phyloP scores from a whole-genome alignment of 1,284 basidiomycete species.

The Trametes pubescens region DNA sequence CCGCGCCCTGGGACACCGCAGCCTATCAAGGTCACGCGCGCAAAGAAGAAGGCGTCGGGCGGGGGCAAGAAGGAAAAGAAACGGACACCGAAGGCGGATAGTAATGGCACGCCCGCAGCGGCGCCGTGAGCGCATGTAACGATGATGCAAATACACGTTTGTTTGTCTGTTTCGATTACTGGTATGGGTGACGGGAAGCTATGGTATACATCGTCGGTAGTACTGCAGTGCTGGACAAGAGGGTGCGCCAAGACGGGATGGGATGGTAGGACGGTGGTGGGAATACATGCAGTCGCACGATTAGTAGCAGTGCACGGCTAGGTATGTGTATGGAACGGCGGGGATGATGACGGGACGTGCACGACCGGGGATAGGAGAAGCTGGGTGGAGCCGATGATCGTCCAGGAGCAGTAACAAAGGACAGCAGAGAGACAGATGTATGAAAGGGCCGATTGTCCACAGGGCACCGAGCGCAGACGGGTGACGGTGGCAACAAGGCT shows the following conservation, averaged over 20 bases:
- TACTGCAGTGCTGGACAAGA: slow-evolving; percentile 34
- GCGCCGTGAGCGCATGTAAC: slow-evolving; percentile 1
- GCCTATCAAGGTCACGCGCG: slow-evolving; percentile 76
- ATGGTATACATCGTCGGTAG: slow-evolving; percentile 40
- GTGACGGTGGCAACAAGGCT: slow-evolving; percentile 14
- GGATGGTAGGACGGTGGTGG: slow-evolving; percentile 14
- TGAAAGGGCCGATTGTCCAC: slow-evolving; percentile 18
- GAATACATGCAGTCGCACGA: slow-evolving; percentile 37
- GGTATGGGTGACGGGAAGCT: slow-evolving; percentile 36
- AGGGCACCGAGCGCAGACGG: not conserved
- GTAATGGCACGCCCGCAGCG: slow-evolving; percentile 1
- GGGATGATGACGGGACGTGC: slow-evolving; percentile 9
- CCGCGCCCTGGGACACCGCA: slow-evolving; percentile 62
- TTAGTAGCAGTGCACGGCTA: slow-evolving; percentile 38
- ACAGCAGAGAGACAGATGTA: slow-evolving; percentile 17
- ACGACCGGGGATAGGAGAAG: slow-evolving; percentile 14
- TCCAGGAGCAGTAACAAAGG: slow-evolving; percentile 27
- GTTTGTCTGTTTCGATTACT: slow-evolving; percentile 33
- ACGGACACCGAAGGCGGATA: slow-evolving; percentile 48
- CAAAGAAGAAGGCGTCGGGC: slow-evolving; percentile 69
- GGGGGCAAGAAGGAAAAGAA: slow-evolving; percentile 78
- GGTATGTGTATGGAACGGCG: slow-evolving; percentile 31
- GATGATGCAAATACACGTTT: slow-evolving; percentile 29
- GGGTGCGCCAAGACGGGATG: slow-evolving; percentile 23
- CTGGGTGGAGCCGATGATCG: slow-evolving; percentile 12